Base-by-base conservation (phyloP, 139 green algal species). In the Raphidocelis subcapitata region DNA sequence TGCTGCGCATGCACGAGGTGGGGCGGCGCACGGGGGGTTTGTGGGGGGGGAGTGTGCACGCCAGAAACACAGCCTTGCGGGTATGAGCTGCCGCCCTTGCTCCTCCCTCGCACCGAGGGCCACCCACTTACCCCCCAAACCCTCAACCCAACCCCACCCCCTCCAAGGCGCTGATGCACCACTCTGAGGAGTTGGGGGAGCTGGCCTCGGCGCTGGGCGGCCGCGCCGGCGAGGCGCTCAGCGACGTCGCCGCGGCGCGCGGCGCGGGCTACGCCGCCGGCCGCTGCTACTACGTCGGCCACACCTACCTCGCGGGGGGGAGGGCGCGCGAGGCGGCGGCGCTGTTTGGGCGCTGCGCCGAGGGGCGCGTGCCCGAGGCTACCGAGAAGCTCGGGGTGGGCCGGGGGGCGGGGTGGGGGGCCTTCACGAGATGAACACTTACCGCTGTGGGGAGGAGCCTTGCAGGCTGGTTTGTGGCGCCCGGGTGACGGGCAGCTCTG, bases 281-380 rank as follows among this genome's bases (percentile, higher is more conserved):
- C 54, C 12, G 85, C 35, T 90, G 80, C 73, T 78, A 79, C n/a
- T 87, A 75, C 51, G 60, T 84, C 28, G 88, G 77, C 3, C 81
- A 90, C 67, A 66, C 68, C 16, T 83, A 82, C 44, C 62, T 87
- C 28, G 78, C 66, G 1, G 81, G 51, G 5, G 62, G 46, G 21
- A 82, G 83, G 65, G 62, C 41, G 24, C 51, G 62, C 3, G 85
- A 95, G 70, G 90, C 90, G 4, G 69, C 68, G 23, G 81, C 80
- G 26, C 77, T 95, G 35, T 95, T 88, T 51, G 41, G 70, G 24
- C 72, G 84, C 20, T 49, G 41, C 41, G 77, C 87, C 10, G 37
- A 64, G 59, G 56, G 87, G 61, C 69, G 83, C n/a, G 80, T 76
- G n/a, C 36, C 44, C 8, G 51, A 62, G 23, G 86, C 84, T 5